phyloP scores from a whole-genome alignment of 2,329 filamentous ascomycete species.

The Colletotrichum theobromicola region DNA sequence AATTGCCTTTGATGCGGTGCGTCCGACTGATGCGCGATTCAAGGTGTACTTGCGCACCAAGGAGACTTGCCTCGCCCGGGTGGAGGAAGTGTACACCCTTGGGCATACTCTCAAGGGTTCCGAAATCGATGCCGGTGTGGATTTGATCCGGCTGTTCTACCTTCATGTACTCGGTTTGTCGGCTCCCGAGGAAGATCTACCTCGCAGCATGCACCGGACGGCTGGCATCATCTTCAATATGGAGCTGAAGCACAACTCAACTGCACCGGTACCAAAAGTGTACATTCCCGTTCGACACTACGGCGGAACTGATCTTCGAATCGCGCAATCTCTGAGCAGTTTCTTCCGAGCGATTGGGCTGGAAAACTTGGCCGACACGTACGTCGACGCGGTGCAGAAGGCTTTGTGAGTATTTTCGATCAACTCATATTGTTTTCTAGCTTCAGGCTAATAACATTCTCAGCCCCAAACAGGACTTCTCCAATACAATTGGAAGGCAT shows the following conservation, averaged over 20 bases:
- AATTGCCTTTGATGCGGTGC: constrained; percentile 37
- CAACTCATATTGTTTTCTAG: background rate
- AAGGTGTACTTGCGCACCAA: constrained; percentile 40
- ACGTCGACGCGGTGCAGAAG: constrained; percentile 6
- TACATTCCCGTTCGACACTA: constrained; percentile 42
- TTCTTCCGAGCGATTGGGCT: constrained; percentile 12
- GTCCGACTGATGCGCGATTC: constrained; percentile 31
- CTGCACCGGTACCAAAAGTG: constrained; percentile 30
- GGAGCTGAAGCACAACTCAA: constrained; percentile 28
- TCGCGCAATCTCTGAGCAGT: constrained; percentile 3
- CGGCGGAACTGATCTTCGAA: constrained; percentile 16
- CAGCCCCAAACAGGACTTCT: constrained; percentile 12
- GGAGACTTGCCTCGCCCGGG: constrained; percentile 31
- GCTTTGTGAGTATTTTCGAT: constrained; percentile 1
- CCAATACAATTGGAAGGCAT: constrained; percentile 7
- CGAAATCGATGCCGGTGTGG: constrained; percentile 16
- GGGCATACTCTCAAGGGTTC: constrained; percentile 19
- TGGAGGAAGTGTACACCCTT: constrained; percentile 29
- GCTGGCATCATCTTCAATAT: constrained; percentile 38
- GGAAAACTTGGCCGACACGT: background rate
- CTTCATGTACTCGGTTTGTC: constrained; percentile 19
- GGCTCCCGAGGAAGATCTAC: constrained; percentile 21
- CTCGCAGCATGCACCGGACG: constrained; percentile 31
- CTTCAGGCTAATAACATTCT: background rate
- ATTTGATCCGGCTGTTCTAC: constrained; percentile 24